Conservation (phyloP, 2,329 filamentous ascomycete species). For the Arthroderma sp. region DNA sequence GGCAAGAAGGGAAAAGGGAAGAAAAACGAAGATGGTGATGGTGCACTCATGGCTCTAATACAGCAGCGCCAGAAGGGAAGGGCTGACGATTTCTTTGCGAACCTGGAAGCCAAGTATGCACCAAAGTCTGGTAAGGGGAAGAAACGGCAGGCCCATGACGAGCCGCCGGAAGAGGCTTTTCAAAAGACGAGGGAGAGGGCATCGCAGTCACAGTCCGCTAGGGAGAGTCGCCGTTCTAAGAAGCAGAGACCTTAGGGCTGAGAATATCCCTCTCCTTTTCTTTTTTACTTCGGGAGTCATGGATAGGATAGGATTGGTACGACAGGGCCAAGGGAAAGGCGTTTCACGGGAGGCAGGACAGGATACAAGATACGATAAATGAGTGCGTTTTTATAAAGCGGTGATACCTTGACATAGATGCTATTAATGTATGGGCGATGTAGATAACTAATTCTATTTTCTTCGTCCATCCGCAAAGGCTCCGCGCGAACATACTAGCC, state of each 20-base stretch:
- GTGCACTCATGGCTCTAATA: slow-evolving; percentile 61
- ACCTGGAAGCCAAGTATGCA: slow-evolving; percentile 64
- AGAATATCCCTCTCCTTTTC: no score
- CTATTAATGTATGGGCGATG: no score
- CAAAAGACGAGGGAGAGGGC: slow-evolving; percentile 17
- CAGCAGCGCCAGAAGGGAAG: slow-evolving; percentile 55
- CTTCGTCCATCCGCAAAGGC: no score
- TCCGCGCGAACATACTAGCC: no score
- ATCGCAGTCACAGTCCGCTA: slow-evolving; percentile 14
- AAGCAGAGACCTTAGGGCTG: slow-evolving; percentile 4
- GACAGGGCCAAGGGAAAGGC: no score
- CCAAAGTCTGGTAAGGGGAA: slow-evolving; percentile 26
- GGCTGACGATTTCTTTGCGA: slow-evolving; percentile 51
- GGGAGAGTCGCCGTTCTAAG: slow-evolving; percentile 17
- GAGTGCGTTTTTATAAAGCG: no score
- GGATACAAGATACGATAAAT: no score
- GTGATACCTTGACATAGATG: no score
- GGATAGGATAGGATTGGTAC: no score
- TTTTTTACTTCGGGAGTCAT: no score
- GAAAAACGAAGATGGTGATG: slow-evolving; percentile 20
- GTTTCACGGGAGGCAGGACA: no score
- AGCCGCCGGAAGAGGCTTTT: slow-evolving; percentile 53
- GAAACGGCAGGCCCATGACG: slow-evolving; percentile 32
- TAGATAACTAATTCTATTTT: no score
- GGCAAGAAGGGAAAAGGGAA: slow-evolving; percentile 27